These are phyloP conservation scores for Dothideomycetes sp. DNA, from an alignment of 2,329 filamentous ascomycete species.

Conservation along the genomic window DNA sequence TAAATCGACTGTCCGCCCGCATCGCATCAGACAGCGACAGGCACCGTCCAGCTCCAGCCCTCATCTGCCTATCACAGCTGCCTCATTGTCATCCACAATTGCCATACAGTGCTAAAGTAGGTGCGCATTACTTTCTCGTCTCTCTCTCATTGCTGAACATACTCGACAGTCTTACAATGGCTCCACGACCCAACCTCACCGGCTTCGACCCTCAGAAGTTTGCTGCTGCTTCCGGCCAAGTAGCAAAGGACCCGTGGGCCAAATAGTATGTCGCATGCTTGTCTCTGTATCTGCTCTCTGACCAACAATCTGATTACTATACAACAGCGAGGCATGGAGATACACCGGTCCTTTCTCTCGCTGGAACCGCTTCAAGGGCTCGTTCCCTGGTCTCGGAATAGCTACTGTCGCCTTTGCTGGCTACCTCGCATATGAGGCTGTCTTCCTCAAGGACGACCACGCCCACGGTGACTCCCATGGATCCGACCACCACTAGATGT, in stretches of 20 bases:
- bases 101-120: too few relatives aligned
- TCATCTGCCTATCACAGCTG: too few relatives aligned
- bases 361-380: conserved; percentile 76
- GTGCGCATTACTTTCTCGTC: background rate
- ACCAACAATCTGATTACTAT: background rate
- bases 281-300: background rate
- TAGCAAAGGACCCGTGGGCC: conserved; percentile 52
- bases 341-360: conserved; percentile 82
- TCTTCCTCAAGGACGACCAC: conserved; percentile 63
- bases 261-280: conserved; percentile 40
- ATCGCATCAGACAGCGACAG: background rate
- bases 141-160: background rate
- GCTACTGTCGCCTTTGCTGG: conserved; percentile 81
- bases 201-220: conserved; percentile 84
- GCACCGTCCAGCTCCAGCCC: background rate
- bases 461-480: conserved; percentile 15
- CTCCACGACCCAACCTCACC: conserved; percentile 61
- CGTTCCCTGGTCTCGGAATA: conserved; percentile 85
- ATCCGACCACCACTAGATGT: conserved; percentile 11
- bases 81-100: too few relatives aligned
- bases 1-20: background rate
- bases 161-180: conserved; percentile 27
- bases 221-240: conserved; percentile 55
- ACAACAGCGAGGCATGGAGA: conserved; percentile 78
- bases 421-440: conserved; percentile 83